Conservation (phyloP, 306 rosid genomes). For the Pterocarpus santalinus region DNA sequence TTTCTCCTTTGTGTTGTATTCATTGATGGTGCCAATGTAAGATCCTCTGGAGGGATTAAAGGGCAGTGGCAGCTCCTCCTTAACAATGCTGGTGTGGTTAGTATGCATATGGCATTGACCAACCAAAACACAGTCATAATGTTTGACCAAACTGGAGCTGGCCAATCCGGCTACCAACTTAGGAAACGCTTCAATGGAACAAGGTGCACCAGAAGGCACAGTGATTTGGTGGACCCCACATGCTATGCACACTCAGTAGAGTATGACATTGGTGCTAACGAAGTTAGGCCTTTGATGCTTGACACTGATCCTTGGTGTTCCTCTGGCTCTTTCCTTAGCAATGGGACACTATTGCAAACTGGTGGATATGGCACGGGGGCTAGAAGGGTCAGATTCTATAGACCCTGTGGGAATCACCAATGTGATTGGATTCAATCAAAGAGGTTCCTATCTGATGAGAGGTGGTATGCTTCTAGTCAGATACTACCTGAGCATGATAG, state of each 20-base stretch:
- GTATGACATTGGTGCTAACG: constrained; percentile 68
- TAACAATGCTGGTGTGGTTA: constrained; percentile 68
- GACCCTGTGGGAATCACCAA: constrained; percentile 57
- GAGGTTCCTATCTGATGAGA: constrained; percentile 49
- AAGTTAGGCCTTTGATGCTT: constrained; percentile 63
- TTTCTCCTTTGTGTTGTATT: constrained; percentile 39
- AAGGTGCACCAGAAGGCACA: constrained; percentile 42
- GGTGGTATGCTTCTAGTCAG: constrained; percentile 82
- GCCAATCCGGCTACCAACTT: constrained; percentile 65
- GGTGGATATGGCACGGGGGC: constrained; percentile 73
- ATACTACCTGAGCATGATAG: constrained; percentile 66
- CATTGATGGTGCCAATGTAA: constrained; percentile 39
- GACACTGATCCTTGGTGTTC: constrained; percentile 89
- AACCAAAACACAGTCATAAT: constrained; percentile 66
- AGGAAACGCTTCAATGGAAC: constrained; percentile 53
- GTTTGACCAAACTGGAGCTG: constrained; percentile 76
- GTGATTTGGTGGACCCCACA: constrained; percentile 54
- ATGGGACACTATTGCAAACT: constrained; percentile 73
- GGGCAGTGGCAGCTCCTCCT: constrained; percentile 81
- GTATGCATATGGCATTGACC: constrained; percentile 83
- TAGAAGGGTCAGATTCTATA: constrained; percentile 54
- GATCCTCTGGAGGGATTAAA: constrained; percentile 14
- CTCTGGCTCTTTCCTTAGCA: constrained; percentile 74
- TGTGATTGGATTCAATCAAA: constrained; percentile 71
- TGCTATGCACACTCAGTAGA: constrained; percentile 89